Conservation (phyloP, 2,329 filamentous ascomycete genomes). For the Microdochium bolleyi region DNA sequence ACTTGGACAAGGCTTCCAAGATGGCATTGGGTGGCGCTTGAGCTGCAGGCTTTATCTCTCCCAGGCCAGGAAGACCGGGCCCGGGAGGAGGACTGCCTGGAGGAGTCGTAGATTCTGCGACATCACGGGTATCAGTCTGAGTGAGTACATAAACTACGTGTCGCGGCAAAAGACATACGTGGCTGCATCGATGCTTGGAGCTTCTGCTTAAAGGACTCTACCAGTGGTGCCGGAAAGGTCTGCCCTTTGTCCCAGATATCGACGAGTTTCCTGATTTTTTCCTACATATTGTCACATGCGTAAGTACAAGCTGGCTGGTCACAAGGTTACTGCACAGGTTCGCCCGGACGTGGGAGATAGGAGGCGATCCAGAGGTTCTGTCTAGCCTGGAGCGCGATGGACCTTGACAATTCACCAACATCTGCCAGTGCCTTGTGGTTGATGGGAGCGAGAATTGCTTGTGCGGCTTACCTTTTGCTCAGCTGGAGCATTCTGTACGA, state of each 20-base stretch:
- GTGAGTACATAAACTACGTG: background rate
- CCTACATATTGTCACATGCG: conserved; percentile 50
- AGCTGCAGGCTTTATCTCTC: conserved; percentile 21
- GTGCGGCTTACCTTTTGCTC: conserved; percentile 79
- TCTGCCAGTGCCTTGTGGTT: background rate
- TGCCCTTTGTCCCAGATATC: conserved; percentile 97
- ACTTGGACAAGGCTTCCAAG: conserved; percentile 70
- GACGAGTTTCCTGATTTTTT: conserved; percentile 91
- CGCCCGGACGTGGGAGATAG: background rate
- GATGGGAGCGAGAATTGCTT: background rate
- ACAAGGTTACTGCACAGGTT: background rate
- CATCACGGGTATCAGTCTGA: conserved; percentile 15
- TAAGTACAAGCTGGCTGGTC: conserved; percentile 29
- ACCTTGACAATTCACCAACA: background rate
- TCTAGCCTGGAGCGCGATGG: background rate
- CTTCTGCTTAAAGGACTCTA: conserved; percentile 76
- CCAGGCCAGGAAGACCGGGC: conserved; percentile 27
- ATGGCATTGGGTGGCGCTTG: conserved; percentile 51
- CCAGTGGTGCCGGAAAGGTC: conserved; percentile 77
- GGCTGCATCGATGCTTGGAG: conserved; percentile 45
- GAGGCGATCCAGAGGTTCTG: background rate
- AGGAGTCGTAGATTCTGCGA: conserved; percentile 67
- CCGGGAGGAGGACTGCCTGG: conserved; percentile 49
- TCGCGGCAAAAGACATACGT: background rate
- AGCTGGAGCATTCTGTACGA: conserved; percentile 76